phyloP scores from a whole-genome alignment of 108 stramenopile genomes.

The Cylindrotheca fusiformis region DNA sequence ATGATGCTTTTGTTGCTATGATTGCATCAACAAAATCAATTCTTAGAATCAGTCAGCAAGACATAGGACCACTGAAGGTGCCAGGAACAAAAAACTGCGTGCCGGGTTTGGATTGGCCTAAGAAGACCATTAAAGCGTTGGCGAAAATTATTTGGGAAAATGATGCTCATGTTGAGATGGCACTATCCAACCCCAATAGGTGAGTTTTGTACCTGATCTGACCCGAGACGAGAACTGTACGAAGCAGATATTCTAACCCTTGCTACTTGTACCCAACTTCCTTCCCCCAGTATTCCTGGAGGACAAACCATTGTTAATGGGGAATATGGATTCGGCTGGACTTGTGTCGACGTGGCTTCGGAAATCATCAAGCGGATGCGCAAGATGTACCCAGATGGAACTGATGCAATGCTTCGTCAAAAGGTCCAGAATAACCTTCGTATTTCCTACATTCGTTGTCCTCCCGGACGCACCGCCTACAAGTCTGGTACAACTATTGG shows the following conservation, averaged over 20 bases:
- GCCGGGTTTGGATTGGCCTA: constrained; percentile 39
- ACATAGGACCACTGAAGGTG: constrained; percentile 40
- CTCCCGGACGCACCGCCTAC: constrained; percentile 19
- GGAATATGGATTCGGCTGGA: constrained; percentile 63
- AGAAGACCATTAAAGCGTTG: constrained; percentile 31
- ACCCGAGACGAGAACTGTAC: no score
- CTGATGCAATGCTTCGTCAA: constrained; percentile 21
- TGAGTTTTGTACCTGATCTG: no score
- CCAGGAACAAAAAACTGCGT: constrained; percentile 36
- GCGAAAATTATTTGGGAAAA: constrained; percentile 32
- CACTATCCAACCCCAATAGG: constrained; percentile 39
- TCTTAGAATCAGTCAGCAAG: constrained; percentile 43
- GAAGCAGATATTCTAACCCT: no score
- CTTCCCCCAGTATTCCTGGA: constrained; percentile 34
- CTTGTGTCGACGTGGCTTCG: constrained; percentile 55
- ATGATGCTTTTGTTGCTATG: constrained; percentile 53
- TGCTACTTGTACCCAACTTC: no score
- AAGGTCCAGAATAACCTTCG: constrained; percentile 39
- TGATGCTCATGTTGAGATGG: constrained; percentile 45
- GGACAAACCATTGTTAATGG: constrained; percentile 44
- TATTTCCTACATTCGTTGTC: constrained; percentile 38
- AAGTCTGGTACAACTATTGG: constrained; percentile 44
- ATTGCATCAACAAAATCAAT: constrained; percentile 34
- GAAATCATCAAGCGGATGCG: constrained; percentile 41
- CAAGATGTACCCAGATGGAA: constrained; percentile 33